Percentiles rank a stretch among this genome's conserved stretches.
Conservation (phyloP, 2,329 filamentous ascomycete species). For the Pyrenochaeta sp. region DNA sequence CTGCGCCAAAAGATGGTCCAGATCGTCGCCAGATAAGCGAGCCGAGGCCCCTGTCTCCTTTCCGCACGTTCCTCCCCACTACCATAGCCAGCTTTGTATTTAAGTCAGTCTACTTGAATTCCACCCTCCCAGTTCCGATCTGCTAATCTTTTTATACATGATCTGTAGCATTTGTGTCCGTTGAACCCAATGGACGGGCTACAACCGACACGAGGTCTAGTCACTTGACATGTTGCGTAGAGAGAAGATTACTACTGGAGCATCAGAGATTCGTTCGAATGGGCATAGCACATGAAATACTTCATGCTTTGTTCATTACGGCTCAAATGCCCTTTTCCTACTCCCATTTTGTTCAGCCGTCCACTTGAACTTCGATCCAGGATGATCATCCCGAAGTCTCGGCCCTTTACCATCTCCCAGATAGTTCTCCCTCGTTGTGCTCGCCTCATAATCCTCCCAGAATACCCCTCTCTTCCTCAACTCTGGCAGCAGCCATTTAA, state of each 20-base stretch:
- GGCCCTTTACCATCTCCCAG: conserved; percentile 6
- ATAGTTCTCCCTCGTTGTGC: conserved; percentile 15
- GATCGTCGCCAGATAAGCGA: conserved; percentile 37
- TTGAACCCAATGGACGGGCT: no score
- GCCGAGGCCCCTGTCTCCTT: conserved; percentile 7
- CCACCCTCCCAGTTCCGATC: no score
- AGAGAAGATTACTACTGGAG: no score
- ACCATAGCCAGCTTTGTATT: neutral
- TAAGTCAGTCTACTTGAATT: no score
- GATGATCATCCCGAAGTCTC: conserved; percentile 20
- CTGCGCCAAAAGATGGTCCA: conserved; percentile 27
- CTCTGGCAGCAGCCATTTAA: conserved; percentile 27
- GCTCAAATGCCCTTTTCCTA: no score
- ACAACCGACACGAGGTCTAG: no score
- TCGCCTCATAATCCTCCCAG: conserved; percentile 16
- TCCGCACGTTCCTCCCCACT: neutral
- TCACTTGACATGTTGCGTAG: no score
- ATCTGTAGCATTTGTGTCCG: no score
- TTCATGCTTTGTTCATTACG: no score
- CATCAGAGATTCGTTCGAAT: no score
- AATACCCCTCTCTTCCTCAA: conserved; percentile 36
- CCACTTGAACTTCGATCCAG: conserved; percentile 19
- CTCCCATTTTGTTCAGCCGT: neutral
- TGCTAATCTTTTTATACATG: no score
- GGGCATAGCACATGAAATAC: no score